These are phyloP conservation scores for Asterophora lycoperdoides DNA, from an alignment of 768 basidiomycete genomes.

Conservation along the genomic window DNA sequence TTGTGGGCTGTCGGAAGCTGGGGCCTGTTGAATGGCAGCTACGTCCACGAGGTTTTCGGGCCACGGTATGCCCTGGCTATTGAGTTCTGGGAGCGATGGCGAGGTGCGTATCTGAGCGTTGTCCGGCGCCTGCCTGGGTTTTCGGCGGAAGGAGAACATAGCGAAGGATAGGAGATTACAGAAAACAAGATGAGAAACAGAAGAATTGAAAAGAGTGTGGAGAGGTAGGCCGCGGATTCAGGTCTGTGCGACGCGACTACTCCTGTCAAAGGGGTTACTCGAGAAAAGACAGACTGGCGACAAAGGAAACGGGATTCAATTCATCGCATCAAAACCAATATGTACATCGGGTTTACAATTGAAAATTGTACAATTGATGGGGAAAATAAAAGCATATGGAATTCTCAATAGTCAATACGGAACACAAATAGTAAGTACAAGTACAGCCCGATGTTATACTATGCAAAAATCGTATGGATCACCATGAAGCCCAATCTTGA, in stretches of 20 bases:
- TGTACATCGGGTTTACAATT: neutral
- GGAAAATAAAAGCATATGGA: slow-evolving; percentile 15
- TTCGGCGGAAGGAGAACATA: slow-evolving; percentile 79
- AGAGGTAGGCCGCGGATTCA: slow-evolving; percentile 1
- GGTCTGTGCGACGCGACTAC: slow-evolving; percentile 8
- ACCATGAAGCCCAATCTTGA: slow-evolving; percentile 19
- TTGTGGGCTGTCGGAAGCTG: slow-evolving; percentile 33
- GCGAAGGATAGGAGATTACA: slow-evolving; percentile 15
- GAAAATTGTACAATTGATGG: slow-evolving; percentile 16
- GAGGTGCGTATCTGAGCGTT: slow-evolving; percentile 58
- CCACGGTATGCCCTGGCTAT: slow-evolving; percentile 76
- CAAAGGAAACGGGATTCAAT: slow-evolving; percentile 9
- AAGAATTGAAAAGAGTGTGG: slow-evolving; percentile 19
- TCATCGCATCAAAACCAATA: slow-evolving; percentile 13
- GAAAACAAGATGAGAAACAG: slow-evolving; percentile 16
- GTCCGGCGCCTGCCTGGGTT: slow-evolving; percentile 50
- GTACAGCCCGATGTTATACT: slow-evolving; percentile 20
- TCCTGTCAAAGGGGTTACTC: slow-evolving; percentile 2
- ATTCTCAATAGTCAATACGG: slow-evolving; percentile 10
- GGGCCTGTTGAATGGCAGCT: slow-evolving; percentile 52
- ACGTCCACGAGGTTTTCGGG: slow-evolving; percentile 79
- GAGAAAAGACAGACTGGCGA: slow-evolving; percentile 1
- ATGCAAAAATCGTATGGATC: slow-evolving; percentile 16
- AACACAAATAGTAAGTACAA: slow-evolving; percentile 23
- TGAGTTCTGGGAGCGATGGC: slow-evolving; percentile 76